Evolutionary conservation across 352 stramenopile species (phyloP), one percentile per base, ranked within the genome.

Genomic region (Pythium sukuiense): DNA sequence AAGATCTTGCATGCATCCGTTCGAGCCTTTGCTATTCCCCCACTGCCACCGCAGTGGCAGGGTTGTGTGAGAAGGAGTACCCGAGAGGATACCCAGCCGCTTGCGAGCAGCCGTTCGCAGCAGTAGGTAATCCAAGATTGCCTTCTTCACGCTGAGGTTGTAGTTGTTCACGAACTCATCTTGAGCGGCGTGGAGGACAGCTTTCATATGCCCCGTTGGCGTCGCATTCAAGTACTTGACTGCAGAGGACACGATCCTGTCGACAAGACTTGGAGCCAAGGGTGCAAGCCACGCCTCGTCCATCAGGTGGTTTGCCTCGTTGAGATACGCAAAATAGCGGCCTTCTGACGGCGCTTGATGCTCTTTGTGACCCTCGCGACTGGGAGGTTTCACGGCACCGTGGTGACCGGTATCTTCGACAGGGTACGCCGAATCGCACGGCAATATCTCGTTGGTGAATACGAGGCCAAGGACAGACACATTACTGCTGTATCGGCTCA

Each of bases 61-160:
- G 30, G 50, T 54, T 1, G 72, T 79, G 32, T 88, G 72, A 0
- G 24, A 16, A 1, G 86, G 82, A 0, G 83, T 79, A 13, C 86
- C 86, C 6, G 73, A 59, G 0, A 59, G 33, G 48, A 94, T 90
- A 11, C 69, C 65, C 1, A 94, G 63, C 9, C 84, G 82, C 1
- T 69, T n/a, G 5, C 81, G 66, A 6, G 83, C 79, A 9, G 59
- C 54, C 7, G 29, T 45, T 0, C 84, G 79, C 16, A 90, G 59
- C 2, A 94, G 59, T 6, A 92, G 27, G 60, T 92, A 94, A 52
- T 94, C 85, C 6, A 94, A 32, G 52, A 92, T 84, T 4, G 84
- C 76, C 63, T 92, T 92, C 72, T 89, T 92, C 30, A 82, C 66
- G 48, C 86, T 92, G 3, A 71, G 35, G 58, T 84, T 81, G 52